These are phyloP conservation scores for Aspergillus melleus DNA, from an alignment of 2,329 filamentous ascomycete species.

Conservation along the genomic window DNA sequence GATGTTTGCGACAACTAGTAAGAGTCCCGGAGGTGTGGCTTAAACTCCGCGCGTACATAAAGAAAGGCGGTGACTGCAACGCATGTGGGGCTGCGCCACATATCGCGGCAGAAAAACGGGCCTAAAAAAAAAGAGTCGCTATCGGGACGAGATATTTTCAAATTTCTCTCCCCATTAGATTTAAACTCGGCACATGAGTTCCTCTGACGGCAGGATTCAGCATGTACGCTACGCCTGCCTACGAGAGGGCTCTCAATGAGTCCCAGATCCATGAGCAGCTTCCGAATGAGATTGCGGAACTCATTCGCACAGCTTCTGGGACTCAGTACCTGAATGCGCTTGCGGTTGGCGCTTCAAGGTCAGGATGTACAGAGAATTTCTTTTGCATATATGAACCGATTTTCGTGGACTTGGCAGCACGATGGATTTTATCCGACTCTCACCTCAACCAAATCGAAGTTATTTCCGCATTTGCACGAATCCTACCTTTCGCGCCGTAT, in stretches of 20 bases:
- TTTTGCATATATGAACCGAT: constrained; percentile 73
- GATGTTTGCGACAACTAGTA: constrained; percentile 12
- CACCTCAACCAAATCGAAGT: constrained; percentile 42
- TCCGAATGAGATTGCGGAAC: constrained; percentile 67
- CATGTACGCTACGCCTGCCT: constrained; percentile 41
- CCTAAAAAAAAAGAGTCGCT: constrained; percentile 33
- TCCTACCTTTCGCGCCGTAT: constrained; percentile 80
- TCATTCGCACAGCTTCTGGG: constrained; percentile 64
- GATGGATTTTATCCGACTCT: constrained; percentile 61
- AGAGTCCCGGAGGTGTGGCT: constrained; percentile 24
- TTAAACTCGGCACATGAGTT: constrained; percentile 20
- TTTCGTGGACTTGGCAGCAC: constrained; percentile 78
- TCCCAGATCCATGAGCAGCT: constrained; percentile 56
- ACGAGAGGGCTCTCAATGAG: constrained; percentile 57
- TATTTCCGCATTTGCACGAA: constrained; percentile 72
- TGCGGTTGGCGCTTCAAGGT: constrained; percentile 66
- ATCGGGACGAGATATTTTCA: constrained; percentile 13
- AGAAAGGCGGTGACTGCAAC: constrained; percentile 27
- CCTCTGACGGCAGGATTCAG: constrained; percentile 34
- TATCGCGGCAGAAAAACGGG: constrained; percentile 24
- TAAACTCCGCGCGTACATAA: constrained; percentile 23
- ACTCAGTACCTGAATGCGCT: constrained; percentile 70
- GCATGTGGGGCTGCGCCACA: constrained; percentile 29
- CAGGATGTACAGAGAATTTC: constrained; percentile 69
- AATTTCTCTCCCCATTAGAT: constrained; percentile 3